These are phyloP conservation scores for Luffa aegyptiaca DNA, from an alignment of 306 rosid genomes.

Conservation along the genomic window DNA sequence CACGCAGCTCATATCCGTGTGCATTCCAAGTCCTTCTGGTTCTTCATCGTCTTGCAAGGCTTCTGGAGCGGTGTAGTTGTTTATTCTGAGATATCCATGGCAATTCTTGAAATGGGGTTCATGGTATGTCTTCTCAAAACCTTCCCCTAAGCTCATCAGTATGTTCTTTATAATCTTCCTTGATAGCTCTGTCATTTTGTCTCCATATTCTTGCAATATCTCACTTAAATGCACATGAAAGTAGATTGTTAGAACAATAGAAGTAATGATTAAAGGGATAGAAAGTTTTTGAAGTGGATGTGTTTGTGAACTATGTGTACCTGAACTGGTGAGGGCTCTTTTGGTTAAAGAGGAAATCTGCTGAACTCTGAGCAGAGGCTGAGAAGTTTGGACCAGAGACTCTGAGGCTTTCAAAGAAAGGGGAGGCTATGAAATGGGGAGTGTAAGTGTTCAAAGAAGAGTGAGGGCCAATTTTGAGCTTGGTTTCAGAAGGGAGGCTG, in stretches of 20 bases:
- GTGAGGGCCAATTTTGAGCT: conserved; percentile 82
- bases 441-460: conserved; percentile 68
- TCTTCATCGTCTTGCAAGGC: conserved; percentile 18
- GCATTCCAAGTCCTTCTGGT: conserved; percentile 93
- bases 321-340: conserved; percentile 48
- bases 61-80: conserved; percentile 60
- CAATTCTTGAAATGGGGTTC: conserved; percentile 62
- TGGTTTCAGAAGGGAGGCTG: conserved; percentile 64
- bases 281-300: not conserved
- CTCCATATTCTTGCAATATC: conserved; percentile 76
- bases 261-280: not conserved
- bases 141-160: conserved; percentile 56
- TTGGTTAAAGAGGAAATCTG: conserved; percentile 40
- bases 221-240: conserved; percentile 32
- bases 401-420: conserved; percentile 87
- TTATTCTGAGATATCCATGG: conserved; percentile 78
- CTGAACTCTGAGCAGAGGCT: conserved; percentile 68
- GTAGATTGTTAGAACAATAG: not conserved
- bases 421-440: conserved; percentile 95
- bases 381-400: conserved; percentile 69
- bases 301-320: conserved; percentile 13
- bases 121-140: conserved; percentile 35
- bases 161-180: conserved; percentile 44
- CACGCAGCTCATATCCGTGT: conserved; percentile 89
- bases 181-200: conserved; percentile 63